Conservation (phyloP, 2,329 filamentous ascomycete species). For the Colletotrichum tropicicola region DNA sequence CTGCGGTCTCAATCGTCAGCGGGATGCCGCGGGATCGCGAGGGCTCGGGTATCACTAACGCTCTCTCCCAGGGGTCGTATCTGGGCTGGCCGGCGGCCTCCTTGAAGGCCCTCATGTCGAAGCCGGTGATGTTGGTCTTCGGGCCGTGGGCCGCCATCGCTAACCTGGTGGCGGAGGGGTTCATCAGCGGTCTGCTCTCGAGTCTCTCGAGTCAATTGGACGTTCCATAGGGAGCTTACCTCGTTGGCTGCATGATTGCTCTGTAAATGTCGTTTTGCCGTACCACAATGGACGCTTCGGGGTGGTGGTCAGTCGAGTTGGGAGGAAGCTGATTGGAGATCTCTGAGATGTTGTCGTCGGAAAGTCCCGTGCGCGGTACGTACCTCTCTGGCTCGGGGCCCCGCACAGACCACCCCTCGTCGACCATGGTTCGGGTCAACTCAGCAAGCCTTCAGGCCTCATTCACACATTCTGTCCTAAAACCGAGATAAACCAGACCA, state of each 20-base stretch:
- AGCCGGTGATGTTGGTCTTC: conserved; percentile 87
- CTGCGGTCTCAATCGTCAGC: conserved; percentile 55
- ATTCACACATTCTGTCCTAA: conserved; percentile 30
- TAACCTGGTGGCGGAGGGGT: conserved; percentile 46
- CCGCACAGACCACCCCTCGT: conserved; percentile 28
- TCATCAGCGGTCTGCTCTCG: background rate
- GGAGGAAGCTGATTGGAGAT: conserved; percentile 30
- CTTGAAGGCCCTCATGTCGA: conserved; percentile 85
- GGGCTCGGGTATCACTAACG: conserved; percentile 54
- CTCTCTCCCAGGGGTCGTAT: conserved; percentile 74
- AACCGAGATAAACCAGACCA: conserved; percentile 23
- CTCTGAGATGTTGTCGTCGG: conserved; percentile 29
- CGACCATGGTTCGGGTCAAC: conserved; percentile 4
- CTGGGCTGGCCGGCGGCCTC: conserved; percentile 70
- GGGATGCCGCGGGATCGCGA: background rate
- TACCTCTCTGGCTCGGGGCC: background rate
- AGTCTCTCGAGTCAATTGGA: conserved; percentile 1
- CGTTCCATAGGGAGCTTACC: conserved; percentile 28
- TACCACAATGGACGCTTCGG: conserved; percentile 16
- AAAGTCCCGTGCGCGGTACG: conserved; percentile 28
- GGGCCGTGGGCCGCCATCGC: conserved; percentile 55
- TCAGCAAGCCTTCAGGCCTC: conserved; percentile 25
- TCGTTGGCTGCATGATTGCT: conserved; percentile 41
- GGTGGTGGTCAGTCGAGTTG: conserved; percentile 27
- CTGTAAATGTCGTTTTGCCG: conserved; percentile 29